Base-by-base conservation (phyloP, 2,329 filamentous ascomycete genomes). In the Penicillium sp. region DNA sequence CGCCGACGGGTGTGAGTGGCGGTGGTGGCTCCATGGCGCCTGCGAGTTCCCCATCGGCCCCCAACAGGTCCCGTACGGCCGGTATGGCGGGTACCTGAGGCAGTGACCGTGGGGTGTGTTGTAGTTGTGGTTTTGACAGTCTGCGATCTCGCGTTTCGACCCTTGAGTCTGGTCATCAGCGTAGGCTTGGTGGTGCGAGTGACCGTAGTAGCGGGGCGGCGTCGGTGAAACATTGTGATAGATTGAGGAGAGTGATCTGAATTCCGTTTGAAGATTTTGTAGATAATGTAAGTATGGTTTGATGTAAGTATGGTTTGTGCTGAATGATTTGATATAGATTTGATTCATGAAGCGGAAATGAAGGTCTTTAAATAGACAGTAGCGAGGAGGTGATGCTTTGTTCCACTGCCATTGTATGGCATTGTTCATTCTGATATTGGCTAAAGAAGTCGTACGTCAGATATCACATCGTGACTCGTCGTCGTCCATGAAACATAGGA, bases 101-200 rank as follows among this genome's bases (percentile, higher is more conserved):
- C 12, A 13, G 16, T 25, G 36, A 16, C 34, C 2, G 22, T 45
- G 22, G 35, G 19, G 62, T 72, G 54, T 6, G 72, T 75, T 6
- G 72, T 75, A 33, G 68, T 72, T 38, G 66, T 66, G n/a, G 68
- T 70, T 22, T 70, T 68, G 41, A 66, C 63, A 1, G 64, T 69
- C 40, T 65, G 65, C 35, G 61, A 65, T 36, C 63, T 64, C 7
- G 62, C 59, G 39, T 56, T 53, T 34, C 63, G 69, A 40, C 75
- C 75, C 10, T 76, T 70, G 12, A 83, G 75, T 46, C 79, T 76
- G 44, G 76, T 77, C 71, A 81, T 77, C 39, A 83, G 69, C 30
- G 74, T 75, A 14, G 79, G 78, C 52, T 77, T 76, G 30, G 62
- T 68, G 55, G 69, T 73, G 34, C 70, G 64, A 37, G 72, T 71